Evolutionary conservation across 208 protist genomes (phyloP).

Genomic region (Balamuthia mandrillaris): DNA sequence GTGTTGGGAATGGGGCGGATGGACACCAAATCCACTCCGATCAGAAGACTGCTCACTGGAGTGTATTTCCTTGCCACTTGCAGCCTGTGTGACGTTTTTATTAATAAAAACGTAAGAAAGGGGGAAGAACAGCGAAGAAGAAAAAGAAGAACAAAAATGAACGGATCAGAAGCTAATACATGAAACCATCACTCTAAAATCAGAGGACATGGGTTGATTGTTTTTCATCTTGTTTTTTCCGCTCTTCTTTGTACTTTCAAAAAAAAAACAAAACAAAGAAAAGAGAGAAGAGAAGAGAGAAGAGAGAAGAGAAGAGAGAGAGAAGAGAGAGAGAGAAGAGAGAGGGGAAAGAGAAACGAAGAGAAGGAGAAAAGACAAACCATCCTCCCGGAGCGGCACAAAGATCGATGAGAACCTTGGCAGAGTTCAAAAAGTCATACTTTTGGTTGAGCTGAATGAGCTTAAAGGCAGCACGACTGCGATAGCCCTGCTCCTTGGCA

Average conservation of each 20-base stretch:
- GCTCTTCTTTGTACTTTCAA: not conserved
- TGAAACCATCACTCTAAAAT: too few relatives aligned
- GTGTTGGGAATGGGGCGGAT: conserved; percentile 95
- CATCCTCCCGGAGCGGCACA: conserved; percentile 96
- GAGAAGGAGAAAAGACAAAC: conserved; percentile 72
- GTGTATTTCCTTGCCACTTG: conserved; percentile 92
- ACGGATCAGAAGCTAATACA: too few relatives aligned
- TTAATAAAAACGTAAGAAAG: too few relatives aligned
- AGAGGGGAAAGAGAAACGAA: too few relatives aligned
- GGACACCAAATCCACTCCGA: conserved; percentile 96
- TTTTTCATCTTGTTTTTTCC: not conserved
- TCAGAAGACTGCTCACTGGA: conserved; percentile 89
- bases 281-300: not conserved
- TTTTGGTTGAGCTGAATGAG: conserved; percentile 98
- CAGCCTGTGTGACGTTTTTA: too few relatives aligned
- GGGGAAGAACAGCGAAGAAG: too few relatives aligned
- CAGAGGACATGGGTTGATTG: too few relatives aligned
- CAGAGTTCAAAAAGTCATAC: conserved; percentile 94
- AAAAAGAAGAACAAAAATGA: conserved; percentile 68
- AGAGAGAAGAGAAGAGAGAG: too few relatives aligned
- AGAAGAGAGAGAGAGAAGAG: too few relatives aligned
- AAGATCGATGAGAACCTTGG: conserved; percentile 76
- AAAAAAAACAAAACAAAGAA: not conserved
- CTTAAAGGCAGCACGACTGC: conserved; percentile 98
- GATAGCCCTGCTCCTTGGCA: conserved; percentile 97